Conservation (phyloP, 345 rosid species). For the Streptanthus diversifolius region DNA sequence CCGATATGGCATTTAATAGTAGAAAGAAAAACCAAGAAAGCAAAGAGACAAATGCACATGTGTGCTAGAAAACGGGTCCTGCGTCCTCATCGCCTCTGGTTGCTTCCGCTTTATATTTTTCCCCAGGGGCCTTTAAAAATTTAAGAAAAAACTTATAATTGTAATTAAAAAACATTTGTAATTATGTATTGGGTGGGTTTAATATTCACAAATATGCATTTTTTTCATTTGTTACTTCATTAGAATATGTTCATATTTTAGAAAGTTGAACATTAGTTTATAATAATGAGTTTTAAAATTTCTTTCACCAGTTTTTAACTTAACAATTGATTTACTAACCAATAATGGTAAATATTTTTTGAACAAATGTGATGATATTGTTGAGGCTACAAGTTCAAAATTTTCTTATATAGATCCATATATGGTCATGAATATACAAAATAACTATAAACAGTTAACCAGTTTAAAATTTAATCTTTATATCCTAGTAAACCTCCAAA, state of each 20-base stretch:
- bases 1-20: not conserved
- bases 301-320: not conserved
- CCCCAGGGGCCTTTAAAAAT: not conserved
- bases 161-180: not conserved
- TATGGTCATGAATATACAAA: not conserved
- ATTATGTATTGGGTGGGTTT: not conserved
- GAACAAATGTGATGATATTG: not conserved
- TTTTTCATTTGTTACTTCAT: not conserved
- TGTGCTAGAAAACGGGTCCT: constrained; percentile 1
- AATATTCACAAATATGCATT: not conserved
- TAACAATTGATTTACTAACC: not conserved
- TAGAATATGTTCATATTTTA: not conserved
- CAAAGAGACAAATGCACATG: constrained; percentile 33
- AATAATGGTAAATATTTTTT: not conserved
- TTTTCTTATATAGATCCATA: not conserved
- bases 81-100: constrained; percentile 8
- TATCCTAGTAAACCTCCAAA: not conserved
- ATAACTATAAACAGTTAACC: not conserved
- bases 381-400: not conserved
- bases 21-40: constrained; percentile 3
- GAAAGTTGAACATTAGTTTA: not conserved
- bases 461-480: not conserved
- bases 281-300: not conserved
- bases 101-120: not conserved
- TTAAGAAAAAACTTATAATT: not conserved